phyloP scores from a whole-genome alignment of 2,329 filamentous ascomycete species.

The Fusarium avenaceum region DNA sequence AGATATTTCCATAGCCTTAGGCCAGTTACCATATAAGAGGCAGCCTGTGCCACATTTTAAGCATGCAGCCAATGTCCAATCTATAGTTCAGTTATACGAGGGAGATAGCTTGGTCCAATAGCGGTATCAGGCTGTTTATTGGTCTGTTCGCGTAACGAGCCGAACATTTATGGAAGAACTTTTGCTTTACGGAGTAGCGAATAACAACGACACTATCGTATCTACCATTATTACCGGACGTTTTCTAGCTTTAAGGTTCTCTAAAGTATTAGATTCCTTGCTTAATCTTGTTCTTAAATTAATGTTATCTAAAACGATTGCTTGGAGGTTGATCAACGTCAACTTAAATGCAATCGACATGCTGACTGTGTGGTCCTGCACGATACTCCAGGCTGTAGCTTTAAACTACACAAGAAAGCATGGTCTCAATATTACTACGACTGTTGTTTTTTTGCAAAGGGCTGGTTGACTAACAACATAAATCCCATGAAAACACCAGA shows the following conservation, averaged over 20 bases:
- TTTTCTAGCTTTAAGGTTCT: neutral
- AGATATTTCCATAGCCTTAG: neutral
- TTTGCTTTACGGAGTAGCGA: conserved; percentile 13
- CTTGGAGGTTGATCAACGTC: too few species aligned
- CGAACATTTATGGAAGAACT: neutral
- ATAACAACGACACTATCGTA: neutral
- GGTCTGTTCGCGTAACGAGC: neutral
- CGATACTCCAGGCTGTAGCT: too few species aligned
- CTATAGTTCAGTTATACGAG: conserved; percentile 2
- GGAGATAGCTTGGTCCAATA: conserved; percentile 3
- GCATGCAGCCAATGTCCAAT: neutral
- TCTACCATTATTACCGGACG: neutral
- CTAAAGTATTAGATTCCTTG: too few species aligned
- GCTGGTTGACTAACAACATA: neutral
- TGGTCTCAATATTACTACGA: too few species aligned
- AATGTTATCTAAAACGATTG: too few species aligned
- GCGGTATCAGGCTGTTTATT: neutral
- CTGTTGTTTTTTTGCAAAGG: neutral
- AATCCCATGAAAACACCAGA: neutral
- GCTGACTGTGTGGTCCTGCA: too few species aligned
- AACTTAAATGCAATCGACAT: too few species aligned
- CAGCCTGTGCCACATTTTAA: neutral
- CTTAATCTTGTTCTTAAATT: too few species aligned
- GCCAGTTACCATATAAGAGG: neutral
- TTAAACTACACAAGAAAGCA: too few species aligned